Evolutionary conservation across 1,284 basidiomycete genomes (phyloP).

Genomic region (Leccinum fuscescens): DNA sequence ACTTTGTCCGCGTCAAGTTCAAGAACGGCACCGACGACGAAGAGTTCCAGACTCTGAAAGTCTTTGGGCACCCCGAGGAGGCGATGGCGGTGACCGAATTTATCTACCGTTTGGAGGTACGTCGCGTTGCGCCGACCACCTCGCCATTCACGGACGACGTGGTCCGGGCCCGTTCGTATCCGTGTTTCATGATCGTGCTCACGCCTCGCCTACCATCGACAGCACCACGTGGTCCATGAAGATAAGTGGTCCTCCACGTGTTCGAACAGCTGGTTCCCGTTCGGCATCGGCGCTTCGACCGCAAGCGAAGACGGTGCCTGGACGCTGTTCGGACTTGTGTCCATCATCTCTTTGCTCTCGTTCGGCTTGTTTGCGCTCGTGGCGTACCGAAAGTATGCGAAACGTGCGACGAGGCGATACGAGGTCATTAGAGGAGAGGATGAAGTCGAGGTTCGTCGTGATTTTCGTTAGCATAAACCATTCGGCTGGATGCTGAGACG

Average conservation of each 20-base stretch:
- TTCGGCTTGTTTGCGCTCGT: conserved; percentile 36
- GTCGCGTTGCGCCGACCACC: conserved; percentile 13
- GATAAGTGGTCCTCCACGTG: conserved; percentile 66
- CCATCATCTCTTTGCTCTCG: conserved; percentile 40
- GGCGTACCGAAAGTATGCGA: conserved; percentile 15
- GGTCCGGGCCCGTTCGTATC: background rate
- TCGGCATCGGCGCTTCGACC: conserved; percentile 24
- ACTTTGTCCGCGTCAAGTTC: conserved; percentile 81
- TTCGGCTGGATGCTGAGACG: background rate
- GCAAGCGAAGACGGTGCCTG: conserved; percentile 17
- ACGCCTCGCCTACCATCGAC: background rate
- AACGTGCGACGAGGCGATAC: conserved; percentile 5
- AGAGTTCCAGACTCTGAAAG: conserved; percentile 32
- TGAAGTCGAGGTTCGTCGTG: conserved; percentile 14
- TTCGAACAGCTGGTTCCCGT: conserved; percentile 38
- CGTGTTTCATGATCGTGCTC: background rate
- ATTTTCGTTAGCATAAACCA: background rate
- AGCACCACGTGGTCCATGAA: conserved; percentile 60
- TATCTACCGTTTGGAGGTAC: conserved; percentile 69
- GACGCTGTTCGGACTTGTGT: conserved; percentile 35
- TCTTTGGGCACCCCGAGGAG: conserved; percentile 64
- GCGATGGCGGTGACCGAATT: conserved; percentile 71
- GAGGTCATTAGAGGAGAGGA: conserved; percentile 2
- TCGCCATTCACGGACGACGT: background rate
- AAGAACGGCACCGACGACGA: conserved; percentile 66